Base-by-base conservation (phyloP, 2,329 filamentous ascomycete genomes). In the Aspergillus sp. region DNA sequence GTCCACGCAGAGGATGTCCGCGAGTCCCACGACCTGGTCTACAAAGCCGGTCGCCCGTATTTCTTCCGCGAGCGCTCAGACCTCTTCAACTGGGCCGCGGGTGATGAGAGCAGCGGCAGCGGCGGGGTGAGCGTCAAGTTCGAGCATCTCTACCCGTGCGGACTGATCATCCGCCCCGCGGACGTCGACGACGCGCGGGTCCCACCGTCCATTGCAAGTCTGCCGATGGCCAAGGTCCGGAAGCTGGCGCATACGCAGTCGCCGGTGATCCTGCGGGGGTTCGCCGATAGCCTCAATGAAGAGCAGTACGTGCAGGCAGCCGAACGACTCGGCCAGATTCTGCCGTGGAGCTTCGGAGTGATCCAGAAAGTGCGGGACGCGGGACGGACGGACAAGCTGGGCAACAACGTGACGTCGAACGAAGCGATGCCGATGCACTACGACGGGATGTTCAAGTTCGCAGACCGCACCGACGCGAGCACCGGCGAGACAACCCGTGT, bases 351-450 rank as follows among this genome's bases (percentile, higher is more conserved):
- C 35, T 74, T 73, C 32, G 72, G 69, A 0, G 47, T 70, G 1
- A 49, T 72, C 2, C 59, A 71, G 1, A 66, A 71, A 32, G 67
- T 73, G 24, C 70, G 69, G 39, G 69, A 72, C 39, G 55, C 57
- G 2, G 68, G 66, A 0, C 48, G 51, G 1, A 57, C 67, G 4
- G 59, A 61, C 0, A 52, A 58, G 8, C 61, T 65, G 0, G 50
- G 66, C 13, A 74, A 74, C 40, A 74, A 73, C 25, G 68, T 74
- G 2, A 57, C 72, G 2, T 71, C 67, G 0, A 60, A 63, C 2
- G 70, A 74, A 36, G 66, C 66, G 39, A 73, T 75, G 70, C 71
- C 72, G 0, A 72, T 72, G 49, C 72, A 75, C 41, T 75, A 66
- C 24, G 72, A 75, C 30, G 72, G 72, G 0, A 51, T 74, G 16